Base-by-base conservation (phyloP, 495 filamentous ascomycete species). In the Neurospora sp. region DNA sequence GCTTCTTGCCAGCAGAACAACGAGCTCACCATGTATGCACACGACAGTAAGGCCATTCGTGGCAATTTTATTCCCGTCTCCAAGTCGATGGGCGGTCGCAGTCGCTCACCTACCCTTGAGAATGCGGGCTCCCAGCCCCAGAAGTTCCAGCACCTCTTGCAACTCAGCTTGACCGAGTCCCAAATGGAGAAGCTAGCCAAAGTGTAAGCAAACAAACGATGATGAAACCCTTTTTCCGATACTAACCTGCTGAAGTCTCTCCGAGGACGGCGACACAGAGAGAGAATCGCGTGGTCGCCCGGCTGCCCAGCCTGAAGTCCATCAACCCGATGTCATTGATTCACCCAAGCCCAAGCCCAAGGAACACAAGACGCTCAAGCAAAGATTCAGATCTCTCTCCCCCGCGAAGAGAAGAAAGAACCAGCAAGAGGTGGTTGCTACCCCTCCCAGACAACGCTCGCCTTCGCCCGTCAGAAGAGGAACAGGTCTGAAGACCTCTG, bases 11-110 rank as follows among this genome's bases (percentile, higher is more conserved):
- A 36, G 54, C 54, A 19, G 1, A 66, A 66, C 28, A 66, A 31
- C 54, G 54, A 72, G 71, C 71, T 59, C 43, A 72, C 24, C 42
- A 28, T 24, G 34, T 69, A 36, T 54, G 17, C 73, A 0, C 59
- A 71, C 4, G 73, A 77, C 15, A 40, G 73, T 8, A 21, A 40
- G 39, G 76, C 75, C 37, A 73, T 80, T 19, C 75, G 74, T 34
- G 79, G 79, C 11, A 79, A 80, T 21, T 79, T 80, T 39, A 77
- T 80, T 11, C 70, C 69, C 5, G 71, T 77, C 13, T 73, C 73
- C n/a, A 69, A 39, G 28, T 74, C 76, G 10, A 19, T 74, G 38
- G 48, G 71, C 24, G 43, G 69, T 17, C 73, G 72, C 31, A 72
- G 74, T 69, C 69, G 74, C 9, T 74, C 75, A 19, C 73, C 76